Conservation (phyloP, 2,329 filamentous ascomycete genomes). For the Paracorniculantispora psalliotae region DNA sequence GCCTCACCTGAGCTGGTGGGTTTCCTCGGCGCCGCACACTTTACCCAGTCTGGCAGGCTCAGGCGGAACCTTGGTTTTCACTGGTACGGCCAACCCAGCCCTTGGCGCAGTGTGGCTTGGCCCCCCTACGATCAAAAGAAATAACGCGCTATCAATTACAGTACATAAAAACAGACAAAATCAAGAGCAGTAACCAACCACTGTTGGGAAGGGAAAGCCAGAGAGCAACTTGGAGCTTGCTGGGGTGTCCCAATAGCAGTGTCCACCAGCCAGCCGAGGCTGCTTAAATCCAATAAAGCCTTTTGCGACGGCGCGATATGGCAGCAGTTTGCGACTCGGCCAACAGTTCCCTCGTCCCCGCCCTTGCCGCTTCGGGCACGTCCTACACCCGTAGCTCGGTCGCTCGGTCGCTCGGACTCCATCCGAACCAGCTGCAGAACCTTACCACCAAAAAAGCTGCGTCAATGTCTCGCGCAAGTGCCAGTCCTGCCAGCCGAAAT, state of each 20-base stretch:
- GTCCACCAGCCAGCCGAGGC: neutral
- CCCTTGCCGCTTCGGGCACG: neutral
- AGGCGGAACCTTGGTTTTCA: too few species aligned
- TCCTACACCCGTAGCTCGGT: too few species aligned
- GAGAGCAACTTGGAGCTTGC: neutral
- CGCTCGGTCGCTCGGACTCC: neutral
- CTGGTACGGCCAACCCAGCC: neutral
- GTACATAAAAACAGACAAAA: neutral
- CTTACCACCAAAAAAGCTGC: neutral
- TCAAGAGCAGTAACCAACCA: neutral
- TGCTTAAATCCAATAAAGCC: neutral
- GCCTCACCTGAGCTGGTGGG: neutral
- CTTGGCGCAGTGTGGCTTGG: constrained; percentile 10
- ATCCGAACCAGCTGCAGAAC: neutral
- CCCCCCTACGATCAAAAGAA: neutral
- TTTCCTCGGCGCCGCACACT: neutral
- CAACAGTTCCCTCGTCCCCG: neutral
- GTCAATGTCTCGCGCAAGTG: neutral
- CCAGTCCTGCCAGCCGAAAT: neutral
- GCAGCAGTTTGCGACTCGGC: neutral
- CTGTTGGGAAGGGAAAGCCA: neutral
- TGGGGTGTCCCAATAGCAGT: neutral
- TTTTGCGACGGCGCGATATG: constrained; percentile 6
- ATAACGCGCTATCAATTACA: neutral
- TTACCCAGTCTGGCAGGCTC: constrained; percentile 1